phyloP scores from a whole-genome alignment of 495 filamentous ascomycete species.

The Xylaria cubensis region DNA sequence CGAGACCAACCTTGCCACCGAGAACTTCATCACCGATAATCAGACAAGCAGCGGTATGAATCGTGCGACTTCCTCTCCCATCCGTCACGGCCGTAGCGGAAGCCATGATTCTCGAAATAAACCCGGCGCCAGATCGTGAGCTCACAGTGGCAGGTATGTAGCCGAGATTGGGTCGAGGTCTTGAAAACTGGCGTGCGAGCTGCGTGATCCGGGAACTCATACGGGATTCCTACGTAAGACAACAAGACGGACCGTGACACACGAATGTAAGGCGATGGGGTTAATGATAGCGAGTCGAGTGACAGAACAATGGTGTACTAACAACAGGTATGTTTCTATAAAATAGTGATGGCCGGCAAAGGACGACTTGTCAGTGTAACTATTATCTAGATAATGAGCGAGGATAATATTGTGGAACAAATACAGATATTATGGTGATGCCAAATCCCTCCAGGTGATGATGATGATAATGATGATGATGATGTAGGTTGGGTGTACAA shows the following conservation, averaged over 20 bases:
- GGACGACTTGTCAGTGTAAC: neutral
- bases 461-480: conserved; percentile 18
- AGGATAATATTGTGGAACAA: neutral
- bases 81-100: conserved; percentile 44
- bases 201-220: conserved; percentile 83
- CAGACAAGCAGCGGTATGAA: conserved; percentile 90
- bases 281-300: neutral
- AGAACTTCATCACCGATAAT: conserved; percentile 98
- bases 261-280: neutral
- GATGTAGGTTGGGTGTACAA: conserved; percentile 12
- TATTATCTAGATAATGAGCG: neutral
- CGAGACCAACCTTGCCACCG: conserved; percentile 80
- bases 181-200: conserved; percentile 73
- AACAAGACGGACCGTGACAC: neutral
- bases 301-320: neutral
- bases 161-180: conserved; percentile 62
- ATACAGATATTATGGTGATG: neutral
- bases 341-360: neutral
- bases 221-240: conserved; percentile 6
- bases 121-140: conserved; percentile 34
- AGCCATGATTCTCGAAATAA: conserved; percentile 58
- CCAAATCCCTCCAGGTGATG: neutral
- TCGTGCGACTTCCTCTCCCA: conserved; percentile 64
- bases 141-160: conserved; percentile 53
- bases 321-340: neutral